These are phyloP conservation scores for Rhizophlyctis rosea DNA, from an alignment of 192 early-diverging fungal genomes.

Conservation along the genomic window DNA sequence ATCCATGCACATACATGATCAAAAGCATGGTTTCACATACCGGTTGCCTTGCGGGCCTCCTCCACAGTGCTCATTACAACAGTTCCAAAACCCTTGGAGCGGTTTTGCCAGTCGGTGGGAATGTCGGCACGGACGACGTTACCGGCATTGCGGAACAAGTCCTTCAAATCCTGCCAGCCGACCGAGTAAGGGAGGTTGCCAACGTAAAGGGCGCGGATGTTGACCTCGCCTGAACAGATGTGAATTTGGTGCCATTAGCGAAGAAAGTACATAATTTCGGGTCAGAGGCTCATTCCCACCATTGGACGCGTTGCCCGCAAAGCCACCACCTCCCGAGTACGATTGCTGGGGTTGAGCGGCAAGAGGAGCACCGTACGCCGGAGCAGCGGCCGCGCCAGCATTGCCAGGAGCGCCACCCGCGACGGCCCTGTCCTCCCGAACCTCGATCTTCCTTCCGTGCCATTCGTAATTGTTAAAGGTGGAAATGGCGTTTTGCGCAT, in stretches of 20 bases:
- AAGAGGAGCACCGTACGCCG: background rate
- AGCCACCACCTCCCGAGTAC: background rate
- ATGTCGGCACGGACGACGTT: constrained; percentile 66
- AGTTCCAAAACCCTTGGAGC: constrained; percentile 71
- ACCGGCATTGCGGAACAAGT: constrained; percentile 67
- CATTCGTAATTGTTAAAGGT: constrained; percentile 49
- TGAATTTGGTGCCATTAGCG: too few species aligned
- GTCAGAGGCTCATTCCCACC: background rate
- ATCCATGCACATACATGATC: background rate
- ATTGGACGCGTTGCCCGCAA: background rate
- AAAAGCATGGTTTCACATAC: too few species aligned
- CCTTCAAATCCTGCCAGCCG: constrained; percentile 54
- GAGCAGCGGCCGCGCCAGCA: background rate
- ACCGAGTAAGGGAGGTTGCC: constrained; percentile 55
- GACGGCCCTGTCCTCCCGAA: constrained; percentile 46
- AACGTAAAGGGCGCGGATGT: constrained; percentile 43
- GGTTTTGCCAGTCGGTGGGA: constrained; percentile 42
- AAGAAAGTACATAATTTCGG: too few species aligned
- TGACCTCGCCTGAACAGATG: too few species aligned
- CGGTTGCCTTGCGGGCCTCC: constrained; percentile 68
- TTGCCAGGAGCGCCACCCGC: too few species aligned
- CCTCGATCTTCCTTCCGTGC: constrained; percentile 47
- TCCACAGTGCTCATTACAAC: constrained; percentile 64
- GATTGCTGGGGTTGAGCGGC: background rate
- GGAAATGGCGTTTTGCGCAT: constrained; percentile 42